phyloP scores from a whole-genome alignment of 2,329 filamentous ascomycete species.

The Pyrenochaeta sp. region DNA sequence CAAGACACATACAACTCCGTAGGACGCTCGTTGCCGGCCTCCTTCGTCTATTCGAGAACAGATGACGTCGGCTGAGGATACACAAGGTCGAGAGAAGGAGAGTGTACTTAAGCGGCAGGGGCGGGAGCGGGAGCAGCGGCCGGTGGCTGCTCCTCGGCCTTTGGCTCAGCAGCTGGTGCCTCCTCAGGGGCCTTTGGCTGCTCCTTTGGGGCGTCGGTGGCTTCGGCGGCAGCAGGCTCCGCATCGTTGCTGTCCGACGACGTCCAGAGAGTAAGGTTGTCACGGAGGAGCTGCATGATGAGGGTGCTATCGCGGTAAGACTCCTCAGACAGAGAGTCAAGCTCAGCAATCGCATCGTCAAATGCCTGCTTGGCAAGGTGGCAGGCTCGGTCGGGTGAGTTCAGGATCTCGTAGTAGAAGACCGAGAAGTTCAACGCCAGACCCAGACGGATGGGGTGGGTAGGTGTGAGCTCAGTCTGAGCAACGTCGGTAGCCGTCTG shows the following conservation, averaged over 20 bases:
- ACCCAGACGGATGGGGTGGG: slow-evolving; percentile 96
- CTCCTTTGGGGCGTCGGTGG: slow-evolving; percentile 68
- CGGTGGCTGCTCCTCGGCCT: slow-evolving; percentile 41
- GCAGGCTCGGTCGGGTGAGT: slow-evolving; percentile 96
- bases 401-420: slow-evolving; percentile 99
- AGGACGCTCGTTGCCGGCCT: slow-evolving; percentile 48
- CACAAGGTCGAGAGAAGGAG: slow-evolving; percentile 43
- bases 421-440: slow-evolving; percentile 99
- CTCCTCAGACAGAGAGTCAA: slow-evolving; percentile 96
- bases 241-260: slow-evolving; percentile 88
- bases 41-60: slow-evolving; percentile 44
- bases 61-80: slow-evolving; percentile 42
- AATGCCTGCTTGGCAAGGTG: slow-evolving; percentile 99
- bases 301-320: slow-evolving; percentile 98
- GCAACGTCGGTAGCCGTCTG: slow-evolving; percentile 97
- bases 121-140: slow-evolving; percentile 41
- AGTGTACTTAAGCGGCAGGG: slow-evolving; percentile 44
- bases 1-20: slow-evolving; percentile 50
- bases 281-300: slow-evolving; percentile 98
- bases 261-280: slow-evolving; percentile 98
- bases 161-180: slow-evolving; percentile 54
- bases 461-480: slow-evolving; percentile 95
- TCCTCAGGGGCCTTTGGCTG: slow-evolving; percentile 62
- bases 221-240: slow-evolving; percentile 67
- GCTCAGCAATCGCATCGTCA: slow-evolving; percentile 97